A percentile compares a stretch with the other conserved stretches of the same genome.
Evolutionary conservation across 78 protist species (phyloP).

Genomic region (Dictyostelium capitatum): DNA sequence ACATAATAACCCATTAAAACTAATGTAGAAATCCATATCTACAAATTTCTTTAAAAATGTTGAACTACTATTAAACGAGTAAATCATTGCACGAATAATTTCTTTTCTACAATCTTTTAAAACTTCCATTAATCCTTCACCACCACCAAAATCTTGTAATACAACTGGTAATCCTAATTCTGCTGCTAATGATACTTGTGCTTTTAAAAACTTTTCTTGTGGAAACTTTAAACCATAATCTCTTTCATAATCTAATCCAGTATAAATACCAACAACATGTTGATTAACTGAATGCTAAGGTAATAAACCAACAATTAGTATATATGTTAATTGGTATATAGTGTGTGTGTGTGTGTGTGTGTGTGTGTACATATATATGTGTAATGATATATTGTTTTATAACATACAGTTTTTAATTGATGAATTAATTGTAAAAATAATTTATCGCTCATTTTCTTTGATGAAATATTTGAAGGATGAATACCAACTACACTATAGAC

Average conservation of each 20-base stretch:
- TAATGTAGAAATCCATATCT: constrained; percentile 57
- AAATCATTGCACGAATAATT: constrained; percentile 49
- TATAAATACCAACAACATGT: constrained; percentile 49
- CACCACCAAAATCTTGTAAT: constrained; percentile 61
- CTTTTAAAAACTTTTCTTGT: constrained; percentile 65
- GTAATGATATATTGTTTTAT: background rate
- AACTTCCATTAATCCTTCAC: constrained; percentile 62
- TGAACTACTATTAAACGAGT: background rate
- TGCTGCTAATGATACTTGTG: constrained; percentile 50
- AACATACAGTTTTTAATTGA: constrained; percentile 43
- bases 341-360: too few relatives aligned
- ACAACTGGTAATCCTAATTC: constrained; percentile 57
- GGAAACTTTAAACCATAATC: constrained; percentile 76
- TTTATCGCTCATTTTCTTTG: constrained; percentile 60
- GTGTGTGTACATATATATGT: background rate
- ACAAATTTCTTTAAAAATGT: constrained; percentile 22
- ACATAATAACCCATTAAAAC: constrained; percentile 56
- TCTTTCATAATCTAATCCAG: constrained; percentile 73
- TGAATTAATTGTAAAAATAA: constrained; percentile 42
- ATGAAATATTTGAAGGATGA: constrained; percentile 49
- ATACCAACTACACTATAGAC: constrained; percentile 61
- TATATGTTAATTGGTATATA: too few relatives aligned
- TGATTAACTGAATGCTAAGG: constrained; percentile 48
- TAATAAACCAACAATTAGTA: too few relatives aligned
- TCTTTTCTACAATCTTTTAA: constrained; percentile 25